Conservation (phyloP, 108 stramenopile species). For the Chaetoceros tenuissimus region DNA sequence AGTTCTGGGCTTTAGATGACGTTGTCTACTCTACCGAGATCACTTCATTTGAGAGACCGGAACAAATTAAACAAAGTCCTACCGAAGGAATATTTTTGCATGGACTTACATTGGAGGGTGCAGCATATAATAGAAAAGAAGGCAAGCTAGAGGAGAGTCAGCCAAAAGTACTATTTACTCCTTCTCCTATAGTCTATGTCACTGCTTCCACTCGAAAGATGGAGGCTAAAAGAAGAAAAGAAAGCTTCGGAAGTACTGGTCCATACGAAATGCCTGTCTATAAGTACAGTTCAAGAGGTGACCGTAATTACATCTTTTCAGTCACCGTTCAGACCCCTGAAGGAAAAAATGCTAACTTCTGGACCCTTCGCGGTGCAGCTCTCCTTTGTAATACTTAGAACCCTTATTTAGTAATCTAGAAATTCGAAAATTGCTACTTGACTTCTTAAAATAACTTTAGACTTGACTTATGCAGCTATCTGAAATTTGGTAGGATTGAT, state of each 20-base stretch:
- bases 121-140: constrained; percentile 64
- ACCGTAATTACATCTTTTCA: constrained; percentile 69
- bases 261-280: constrained; percentile 82
- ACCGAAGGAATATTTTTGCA: constrained; percentile 83
- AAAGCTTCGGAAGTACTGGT: constrained; percentile 45
- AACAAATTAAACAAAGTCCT: constrained; percentile 47
- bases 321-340: constrained; percentile 55
- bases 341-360: constrained; percentile 56
- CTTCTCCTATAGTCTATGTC: constrained; percentile 65
- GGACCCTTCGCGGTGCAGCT: constrained; percentile 69
- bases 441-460: too few species aligned
- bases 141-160: constrained; percentile 57
- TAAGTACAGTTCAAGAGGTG: constrained; percentile 78
- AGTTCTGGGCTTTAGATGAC: constrained; percentile 87
- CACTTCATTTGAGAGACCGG: constrained; percentile 50
- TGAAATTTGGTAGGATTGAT: too few species aligned
- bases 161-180: constrained; percentile 69
- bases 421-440: too few species aligned
- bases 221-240: constrained; percentile 34
- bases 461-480: too few species aligned
- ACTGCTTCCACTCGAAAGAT: constrained; percentile 54
- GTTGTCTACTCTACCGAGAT: constrained; percentile 82
- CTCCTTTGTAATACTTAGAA: constrained; percentile 65
- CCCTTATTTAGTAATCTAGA: too few species aligned
- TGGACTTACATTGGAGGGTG: constrained; percentile 81